Evolutionary conservation across 2,329 filamentous ascomycete species (phyloP), one percentile per base, ranked within the genome.

Genomic region (Pseudogymnoascus sp.): DNA sequence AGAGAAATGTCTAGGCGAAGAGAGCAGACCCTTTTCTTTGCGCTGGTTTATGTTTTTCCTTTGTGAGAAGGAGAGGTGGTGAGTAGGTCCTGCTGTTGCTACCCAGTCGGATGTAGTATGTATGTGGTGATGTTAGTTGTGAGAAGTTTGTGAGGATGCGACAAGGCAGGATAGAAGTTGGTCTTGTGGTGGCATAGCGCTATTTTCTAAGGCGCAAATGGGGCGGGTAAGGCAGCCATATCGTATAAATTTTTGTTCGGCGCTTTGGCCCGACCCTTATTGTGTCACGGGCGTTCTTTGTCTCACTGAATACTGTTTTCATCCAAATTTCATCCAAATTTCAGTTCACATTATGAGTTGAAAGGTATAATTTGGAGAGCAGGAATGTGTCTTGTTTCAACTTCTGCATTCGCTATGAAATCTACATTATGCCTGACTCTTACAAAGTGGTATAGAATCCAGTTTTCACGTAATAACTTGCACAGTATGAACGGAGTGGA

Each of bases 1-100:
- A 61, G 6, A 40, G 40, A n/a, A 61, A 42, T 61, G 60, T 61
- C 40, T 44, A 47, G 25, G 38, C 60, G 60, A 42, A 37, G 60
- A 61, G 60, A 42, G 60, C 60, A 47, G 40, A 61, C 60, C 60
- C 60, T 61, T 61, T 61, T 35, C 33, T 60, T 60, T 37, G 31
- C 16, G 37, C 56, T 4, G 31, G 12, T 21, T 60, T 37, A 16
- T 21, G 7, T 38, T 60, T 60, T 40, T 53, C 47, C 47, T 53
- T 53, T 53, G 47, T 53, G 12, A 2, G 44, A 50, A 50, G 44
- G 42, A 50, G n/a, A 16, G 11, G 47, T 16, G 47, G 31, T 31
- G 47, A 31, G 16, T 5, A 16, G 7, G 23, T 53, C 23, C 47
- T 53, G 47, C 25, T 11, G 23, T 12, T 53, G 23, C 23, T 53